Conservation (phyloP, 2,329 filamentous ascomycete genomes). For the Cladosporium sp. region DNA sequence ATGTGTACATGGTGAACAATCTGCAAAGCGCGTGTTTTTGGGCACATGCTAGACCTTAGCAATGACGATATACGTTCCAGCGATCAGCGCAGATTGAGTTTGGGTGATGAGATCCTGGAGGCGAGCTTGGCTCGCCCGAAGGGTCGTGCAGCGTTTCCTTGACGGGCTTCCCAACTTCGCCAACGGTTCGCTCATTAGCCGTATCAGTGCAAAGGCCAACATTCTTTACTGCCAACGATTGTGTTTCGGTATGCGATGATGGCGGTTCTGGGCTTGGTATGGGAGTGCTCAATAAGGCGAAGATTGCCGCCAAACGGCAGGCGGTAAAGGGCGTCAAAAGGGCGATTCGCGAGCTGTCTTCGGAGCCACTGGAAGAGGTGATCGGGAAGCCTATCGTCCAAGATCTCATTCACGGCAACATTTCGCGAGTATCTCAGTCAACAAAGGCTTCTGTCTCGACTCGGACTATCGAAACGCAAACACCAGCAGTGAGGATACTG, state of each 20-base stretch:
- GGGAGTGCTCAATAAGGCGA: slow-evolving; percentile 6
- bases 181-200: neutral
- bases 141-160: neutral
- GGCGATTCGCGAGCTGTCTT: neutral
- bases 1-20: neutral
- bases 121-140: neutral
- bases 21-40: too few species aligned
- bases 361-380: neutral
- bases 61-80: slow-evolving; percentile 5
- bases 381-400: neutral
- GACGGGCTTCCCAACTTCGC: neutral
- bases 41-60: neutral
- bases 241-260: slow-evolving; percentile 1
- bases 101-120: neutral
- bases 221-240: neutral
- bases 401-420: too few species aligned
- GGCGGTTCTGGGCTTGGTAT: neutral
- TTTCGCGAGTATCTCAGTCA: neutral
- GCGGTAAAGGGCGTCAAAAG: neutral
- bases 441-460: neutral
- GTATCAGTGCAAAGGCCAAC: neutral
- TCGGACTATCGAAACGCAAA: neutral
- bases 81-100: slow-evolving; percentile 9
- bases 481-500: neutral
- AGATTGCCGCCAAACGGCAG: slow-evolving; percentile 1